phyloP scores from a whole-genome alignment of 1,284 basidiomycete genomes.

The Trichosporon sp. region DNA sequence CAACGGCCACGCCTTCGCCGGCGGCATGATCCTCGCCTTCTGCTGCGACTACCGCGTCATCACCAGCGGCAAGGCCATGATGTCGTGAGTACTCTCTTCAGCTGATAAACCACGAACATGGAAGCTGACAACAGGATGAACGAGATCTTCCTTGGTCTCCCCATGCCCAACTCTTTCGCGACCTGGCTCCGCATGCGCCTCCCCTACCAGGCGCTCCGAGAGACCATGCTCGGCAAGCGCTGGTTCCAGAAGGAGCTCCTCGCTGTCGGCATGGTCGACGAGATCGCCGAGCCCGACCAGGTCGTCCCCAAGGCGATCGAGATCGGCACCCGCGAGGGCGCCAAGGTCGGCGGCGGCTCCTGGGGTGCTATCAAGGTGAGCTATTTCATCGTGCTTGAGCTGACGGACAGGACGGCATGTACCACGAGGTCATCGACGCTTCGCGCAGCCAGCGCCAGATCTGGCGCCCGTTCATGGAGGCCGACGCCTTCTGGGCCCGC shows the following conservation, averaged over 20 bases:
- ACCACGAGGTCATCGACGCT: constrained; percentile 55
- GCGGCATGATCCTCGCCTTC: constrained; percentile 75
- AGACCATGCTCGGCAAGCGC: constrained; percentile 77
- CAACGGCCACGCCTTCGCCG: constrained; percentile 89
- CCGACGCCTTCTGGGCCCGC: constrained; percentile 43
- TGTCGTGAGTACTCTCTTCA: constrained; percentile 63
- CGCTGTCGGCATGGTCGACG: constrained; percentile 71
- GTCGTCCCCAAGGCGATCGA: constrained; percentile 61
- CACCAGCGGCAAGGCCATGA: constrained; percentile 78
- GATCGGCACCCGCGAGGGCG: constrained; percentile 55
- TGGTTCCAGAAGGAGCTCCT: constrained; percentile 77
- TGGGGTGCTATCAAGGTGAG: constrained; percentile 62
- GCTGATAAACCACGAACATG: neutral
- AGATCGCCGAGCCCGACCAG: constrained; percentile 62
- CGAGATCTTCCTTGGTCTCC: constrained; percentile 78
- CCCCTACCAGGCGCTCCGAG: constrained; percentile 66
- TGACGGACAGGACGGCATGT: constrained; percentile 57
- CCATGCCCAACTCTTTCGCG: constrained; percentile 73
- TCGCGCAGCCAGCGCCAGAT: constrained; percentile 45
- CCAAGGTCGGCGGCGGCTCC: constrained; percentile 57
- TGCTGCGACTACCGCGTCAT: constrained; percentile 89
- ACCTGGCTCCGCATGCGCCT: constrained; percentile 70
- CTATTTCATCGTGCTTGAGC: constrained; percentile 14
- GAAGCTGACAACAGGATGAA: constrained; percentile 12
- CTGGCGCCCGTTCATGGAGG: constrained; percentile 32